These are phyloP conservation scores for Ogataea hybrid DNA, from an alignment of 1,139 yeast species.

Conservation along the genomic window DNA sequence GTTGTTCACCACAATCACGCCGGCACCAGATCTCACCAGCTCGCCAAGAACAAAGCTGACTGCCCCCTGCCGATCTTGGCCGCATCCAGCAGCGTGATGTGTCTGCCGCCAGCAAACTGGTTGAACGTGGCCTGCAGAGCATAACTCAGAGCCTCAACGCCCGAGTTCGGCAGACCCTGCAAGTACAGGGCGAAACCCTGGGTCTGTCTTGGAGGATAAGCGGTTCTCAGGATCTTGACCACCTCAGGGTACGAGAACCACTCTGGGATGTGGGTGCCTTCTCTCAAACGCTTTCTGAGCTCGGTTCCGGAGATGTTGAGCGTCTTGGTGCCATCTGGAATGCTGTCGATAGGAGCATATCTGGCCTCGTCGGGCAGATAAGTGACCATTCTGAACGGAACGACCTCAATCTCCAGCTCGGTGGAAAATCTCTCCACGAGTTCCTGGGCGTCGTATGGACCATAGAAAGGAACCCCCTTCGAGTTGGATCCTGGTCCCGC, in stretches of 20 bases:
- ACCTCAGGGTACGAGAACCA: conserved; percentile 99
- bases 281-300: conserved; percentile 81
- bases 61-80: conserved; percentile 42
- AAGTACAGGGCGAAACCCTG: conserved; percentile 83
- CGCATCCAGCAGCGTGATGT: conserved; percentile 66
- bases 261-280: conserved; percentile 86
- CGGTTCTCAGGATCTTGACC: conserved; percentile 83
- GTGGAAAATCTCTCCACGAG: conserved; percentile 71
- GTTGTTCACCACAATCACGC: conserved; percentile 68
- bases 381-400: conserved; percentile 96
- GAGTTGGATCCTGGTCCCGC: conserved; percentile 96
- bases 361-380: conserved; percentile 94
- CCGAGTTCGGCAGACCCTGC: conserved; percentile 56
- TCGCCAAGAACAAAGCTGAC: conserved; percentile 71
- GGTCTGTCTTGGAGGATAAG: conserved; percentile 85
- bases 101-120: conserved; percentile 85
- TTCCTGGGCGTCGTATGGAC: conserved; percentile 96
- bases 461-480: conserved; percentile 90
- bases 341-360: conserved; percentile 93
- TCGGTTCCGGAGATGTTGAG: conserved; percentile 95
- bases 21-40: conserved; percentile 86
- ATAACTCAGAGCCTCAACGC: conserved; percentile 65
- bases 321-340: conserved; percentile 76
- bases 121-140: conserved; percentile 90
- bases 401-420: conserved; percentile 86